Conservation (phyloP, 352 stramenopile genomes). For the Pythium diclinum region DNA sequence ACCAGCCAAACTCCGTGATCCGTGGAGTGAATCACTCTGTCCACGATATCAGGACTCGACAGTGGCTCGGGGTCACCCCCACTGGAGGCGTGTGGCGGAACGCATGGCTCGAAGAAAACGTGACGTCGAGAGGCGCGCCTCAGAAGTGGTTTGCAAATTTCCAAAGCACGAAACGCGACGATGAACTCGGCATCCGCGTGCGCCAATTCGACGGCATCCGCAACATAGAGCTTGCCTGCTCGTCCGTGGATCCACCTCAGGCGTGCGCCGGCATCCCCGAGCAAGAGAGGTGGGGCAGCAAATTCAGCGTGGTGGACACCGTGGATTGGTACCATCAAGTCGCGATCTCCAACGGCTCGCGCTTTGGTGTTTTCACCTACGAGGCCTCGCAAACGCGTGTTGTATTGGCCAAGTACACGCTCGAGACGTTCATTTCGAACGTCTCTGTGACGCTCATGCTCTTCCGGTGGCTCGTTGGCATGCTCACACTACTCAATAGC, state of each 20-base stretch:
- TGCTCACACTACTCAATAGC: constrained; percentile 31
- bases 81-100: constrained; percentile 27
- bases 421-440: constrained; percentile 41
- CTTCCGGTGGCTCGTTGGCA: constrained; percentile 32
- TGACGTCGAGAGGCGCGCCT: neutral
- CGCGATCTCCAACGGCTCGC: constrained; percentile 20
- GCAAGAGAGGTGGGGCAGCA: constrained; percentile 6
- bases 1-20: neutral
- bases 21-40: constrained; percentile 8
- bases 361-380: constrained; percentile 28
- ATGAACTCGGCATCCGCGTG: neutral
- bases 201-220: constrained; percentile 20
- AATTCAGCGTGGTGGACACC: constrained; percentile 4
- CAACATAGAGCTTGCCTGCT: neutral
- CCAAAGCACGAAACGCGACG: constrained; percentile 8
- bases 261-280: constrained; percentile 9
- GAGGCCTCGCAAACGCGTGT: constrained; percentile 2
- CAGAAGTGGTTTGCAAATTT: constrained; percentile 21
- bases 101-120: constrained; percentile 25
- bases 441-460: constrained; percentile 31
- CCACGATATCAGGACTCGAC: constrained; percentile 11
- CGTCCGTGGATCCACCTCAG: neutral
- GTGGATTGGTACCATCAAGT: constrained; percentile 4
- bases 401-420: constrained; percentile 20
- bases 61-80: constrained; percentile 9